A percentile compares a stretch with the other conserved stretches of the same genome.
Conservation (phyloP, 139 green algal genomes). For the Micromonas commoda region DNA sequence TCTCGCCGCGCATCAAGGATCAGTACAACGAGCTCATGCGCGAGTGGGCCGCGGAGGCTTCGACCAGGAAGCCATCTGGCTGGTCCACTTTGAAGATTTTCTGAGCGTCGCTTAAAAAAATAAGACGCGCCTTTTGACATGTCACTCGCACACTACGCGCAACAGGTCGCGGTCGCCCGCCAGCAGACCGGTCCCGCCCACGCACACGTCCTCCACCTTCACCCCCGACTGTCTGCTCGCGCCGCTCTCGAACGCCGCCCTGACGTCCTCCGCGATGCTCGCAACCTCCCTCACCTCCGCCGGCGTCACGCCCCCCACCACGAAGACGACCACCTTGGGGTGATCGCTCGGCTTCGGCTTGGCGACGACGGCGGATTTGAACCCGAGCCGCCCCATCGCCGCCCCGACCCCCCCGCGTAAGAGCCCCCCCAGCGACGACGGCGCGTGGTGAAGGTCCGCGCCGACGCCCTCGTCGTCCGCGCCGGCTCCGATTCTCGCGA, state of each 20-base stretch:
- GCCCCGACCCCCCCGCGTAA: too few relatives aligned
- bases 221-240: too few relatives aligned
- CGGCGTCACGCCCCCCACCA: not conserved
- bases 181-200: not conserved
- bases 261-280: not conserved
- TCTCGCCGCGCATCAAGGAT: not conserved
- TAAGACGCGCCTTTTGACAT: too few relatives aligned
- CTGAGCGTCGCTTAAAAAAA: too few relatives aligned
- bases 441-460: not conserved
- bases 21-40: slow-evolving; percentile 3
- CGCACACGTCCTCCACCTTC: not conserved
- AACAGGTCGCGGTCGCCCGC: not conserved
- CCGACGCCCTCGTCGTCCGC: not conserved
- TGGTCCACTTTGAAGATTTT: too few relatives aligned
- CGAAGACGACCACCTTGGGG: not conserved
- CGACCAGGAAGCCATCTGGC: too few relatives aligned
- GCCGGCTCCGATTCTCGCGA: not conserved
- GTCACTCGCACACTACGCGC: not conserved
- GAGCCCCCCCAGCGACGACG: not conserved
- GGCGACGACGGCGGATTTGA: not conserved
- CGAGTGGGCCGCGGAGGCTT: too few relatives aligned
- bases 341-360: not conserved
- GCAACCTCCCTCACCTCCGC: not conserved
- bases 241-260: not conserved
- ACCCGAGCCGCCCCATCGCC: not conserved